phyloP scores from a whole-genome alignment of 2,329 filamentous ascomycete genomes.

The Berkeleyomyces rouxiae region DNA sequence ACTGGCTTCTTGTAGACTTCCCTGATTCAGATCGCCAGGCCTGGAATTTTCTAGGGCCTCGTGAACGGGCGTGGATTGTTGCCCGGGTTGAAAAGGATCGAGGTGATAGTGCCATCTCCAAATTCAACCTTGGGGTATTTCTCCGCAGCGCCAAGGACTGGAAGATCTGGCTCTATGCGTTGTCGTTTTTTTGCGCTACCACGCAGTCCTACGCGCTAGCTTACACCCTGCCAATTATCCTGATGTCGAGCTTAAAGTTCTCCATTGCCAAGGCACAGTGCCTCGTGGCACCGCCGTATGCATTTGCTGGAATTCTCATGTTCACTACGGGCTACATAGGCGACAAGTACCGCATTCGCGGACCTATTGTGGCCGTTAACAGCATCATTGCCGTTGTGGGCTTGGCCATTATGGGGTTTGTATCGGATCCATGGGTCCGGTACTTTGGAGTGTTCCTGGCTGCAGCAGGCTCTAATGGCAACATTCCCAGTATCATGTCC shows the following conservation, averaged over 20 bases:
- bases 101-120: constrained; percentile 36
- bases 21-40: constrained; percentile 37
- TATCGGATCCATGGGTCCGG: constrained; percentile 34
- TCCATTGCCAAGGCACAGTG: constrained; percentile 47
- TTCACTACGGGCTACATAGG: constrained; percentile 42
- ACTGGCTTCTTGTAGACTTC: constrained; percentile 47
- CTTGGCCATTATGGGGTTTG: constrained; percentile 48
- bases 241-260: constrained; percentile 47
- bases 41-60: constrained; percentile 35
- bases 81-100: constrained; percentile 39
- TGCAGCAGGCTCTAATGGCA: constrained; percentile 62
- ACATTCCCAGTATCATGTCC: constrained; percentile 56
- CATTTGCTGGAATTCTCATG: constrained; percentile 47
- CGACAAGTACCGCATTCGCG: constrained; percentile 50
- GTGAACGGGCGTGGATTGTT: constrained; percentile 37
- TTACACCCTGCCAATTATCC: constrained; percentile 65
- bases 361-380: constrained; percentile 50
- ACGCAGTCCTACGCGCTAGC: constrained; percentile 60
- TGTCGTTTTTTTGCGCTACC: constrained; percentile 49
- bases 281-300: constrained; percentile 54
- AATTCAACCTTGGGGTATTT: constrained; percentile 33
- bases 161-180: constrained; percentile 45
- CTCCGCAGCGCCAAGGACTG: constrained; percentile 31
- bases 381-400: constrained; percentile 50
- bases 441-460: constrained; percentile 63